Percentiles rank a stretch among this genome's conserved stretches.
Evolutionary conservation across 148 eudicot genomes (phyloP).

Genomic region (Vaccinium darrowii): DNA sequence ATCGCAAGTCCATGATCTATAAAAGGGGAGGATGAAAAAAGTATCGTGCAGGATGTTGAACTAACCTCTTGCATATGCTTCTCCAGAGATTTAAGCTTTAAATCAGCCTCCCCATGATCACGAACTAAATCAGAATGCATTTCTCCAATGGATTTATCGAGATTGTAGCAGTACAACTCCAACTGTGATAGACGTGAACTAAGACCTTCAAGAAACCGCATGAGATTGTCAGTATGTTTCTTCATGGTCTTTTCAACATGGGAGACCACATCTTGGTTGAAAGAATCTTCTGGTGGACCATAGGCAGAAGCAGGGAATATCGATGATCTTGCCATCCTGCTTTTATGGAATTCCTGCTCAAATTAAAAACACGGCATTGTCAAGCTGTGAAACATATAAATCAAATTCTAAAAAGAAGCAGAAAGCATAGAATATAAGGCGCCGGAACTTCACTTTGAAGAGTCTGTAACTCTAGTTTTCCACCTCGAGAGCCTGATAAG

Average conservation of each 20-base stretch:
- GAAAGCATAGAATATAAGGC: neutral
- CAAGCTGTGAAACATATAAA: neutral
- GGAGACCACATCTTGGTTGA: constrained; percentile 58
- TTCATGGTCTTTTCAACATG: constrained; percentile 90
- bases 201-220: constrained; percentile 97
- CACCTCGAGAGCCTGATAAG: neutral
- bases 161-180: constrained; percentile 81
- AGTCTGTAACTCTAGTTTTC: neutral
- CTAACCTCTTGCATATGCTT: constrained; percentile 94
- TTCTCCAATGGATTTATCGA: constrained; percentile 94
- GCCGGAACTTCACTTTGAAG: neutral
- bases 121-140: constrained; percentile 88
- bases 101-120: constrained; percentile 81
- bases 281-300: constrained; percentile 75
- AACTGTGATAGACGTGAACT: constrained; percentile 65
- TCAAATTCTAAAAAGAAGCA: neutral
- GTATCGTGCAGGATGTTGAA: constrained; percentile 5
- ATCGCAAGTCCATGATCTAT: neutral
- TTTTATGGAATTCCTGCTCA: constrained; percentile 91
- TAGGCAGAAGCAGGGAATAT: constrained; percentile 66
- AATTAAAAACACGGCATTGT: constrained; percentile 9
- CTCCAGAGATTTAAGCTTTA: constrained; percentile 83
- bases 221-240: constrained; percentile 84
- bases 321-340: constrained; percentile 77
- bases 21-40: neutral